Base-by-base conservation (phyloP, 768 basidiomycete species). In the Lactifluus echinatus region DNA sequence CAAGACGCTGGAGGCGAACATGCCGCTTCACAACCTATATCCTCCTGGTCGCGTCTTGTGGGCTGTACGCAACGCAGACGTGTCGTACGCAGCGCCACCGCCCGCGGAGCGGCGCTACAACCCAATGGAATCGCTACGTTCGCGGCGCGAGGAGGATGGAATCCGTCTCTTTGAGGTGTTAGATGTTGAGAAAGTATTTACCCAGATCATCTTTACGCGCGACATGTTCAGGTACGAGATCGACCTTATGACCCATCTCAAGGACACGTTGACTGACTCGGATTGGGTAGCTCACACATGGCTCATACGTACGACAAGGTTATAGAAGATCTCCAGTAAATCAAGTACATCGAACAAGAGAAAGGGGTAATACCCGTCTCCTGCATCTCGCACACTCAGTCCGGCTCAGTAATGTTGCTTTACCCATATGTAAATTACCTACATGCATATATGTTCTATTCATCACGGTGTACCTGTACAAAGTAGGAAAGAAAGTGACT, bases 1-100 rank as follows among this genome's bases (percentile, higher is more conserved):
- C 44, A 91, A 88, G 74, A 90, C 89, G 2, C 76, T 92, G 0
- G 87, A 91, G 67, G 89, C 88, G 44, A 89, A 87, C 57, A 91
- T 92, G 89, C 67, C 81, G 48, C 79, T 77, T 73, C 72, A 80
- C 2, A 77, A 83, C 62, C 77, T 89, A 67, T 89, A 80, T 60
- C 89, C 89, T 12, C 85, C 89, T 0, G 89, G 88, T 2, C 77
- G 82, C 8, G 82, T 91, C 15, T 75, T 88, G 31, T 90, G 88
- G 89, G 89, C 84, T 5, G 74, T 89, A 68, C 79, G 86, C 55
- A 83, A 90, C 56, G 76, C 78, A 46, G 85, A 89, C 68, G 67
- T 91, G 23, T 81, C 84, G 53, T 79, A 79, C 8, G 73, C 79
- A 0, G 80, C 77, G 75, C 50, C 61, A 62, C 15, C 56, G 46